Base-by-base conservation (phyloP, 1,139 yeast genomes). In the Magnusiomyces sp. region DNA sequence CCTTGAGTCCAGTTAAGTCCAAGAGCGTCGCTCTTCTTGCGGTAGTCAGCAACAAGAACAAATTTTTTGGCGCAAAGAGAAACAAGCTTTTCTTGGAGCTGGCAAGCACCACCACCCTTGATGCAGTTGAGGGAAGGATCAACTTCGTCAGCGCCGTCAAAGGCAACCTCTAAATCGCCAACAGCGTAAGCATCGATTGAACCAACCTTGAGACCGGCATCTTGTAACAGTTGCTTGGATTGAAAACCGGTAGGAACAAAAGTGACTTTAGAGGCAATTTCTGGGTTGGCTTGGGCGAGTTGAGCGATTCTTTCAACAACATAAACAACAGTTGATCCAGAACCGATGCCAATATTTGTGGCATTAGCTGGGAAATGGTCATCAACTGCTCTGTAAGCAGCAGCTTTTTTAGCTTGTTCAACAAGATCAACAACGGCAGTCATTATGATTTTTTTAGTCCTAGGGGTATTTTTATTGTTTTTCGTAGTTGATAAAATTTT, bases 91-190 rank as follows among this genome's bases (percentile, higher is more conserved):
- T 94, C 99, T 70, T 92, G 98, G 72, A 94, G 84, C 56, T 89
- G 74, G 68, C 99, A 94, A 1, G 97, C 99, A 40, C 99, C 99
- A 46, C 99, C 99, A 56, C 99, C 99, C 70, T 94, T 94, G 67
- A 94, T 94, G 61, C 92, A 80, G 63, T 89, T 87, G 60, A 92
- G 74, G 17, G 74, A 63, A 6, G 78, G 64, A 65, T 92, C 98
- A 51, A 90, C 94, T 67, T 94, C 99, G 68, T 94, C 99, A 7
- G 98, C 98, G 42, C 99, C 99, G 67, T 94, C 99, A 65, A 94
- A 92, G 2, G 96, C 96, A 59, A 92, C 80, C 64, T 92, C 98
- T 42, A 94, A 71, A 33, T 76, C 75, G 11, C 70, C 69, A 14
- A 63, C 64, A 1, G 89, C 81, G 59, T 71, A 82, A 70, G 87